These are phyloP conservation scores for Saccharum spontaneum DNA, from an alignment of 176 grass and related monocot species.

Conservation along the genomic window DNA sequence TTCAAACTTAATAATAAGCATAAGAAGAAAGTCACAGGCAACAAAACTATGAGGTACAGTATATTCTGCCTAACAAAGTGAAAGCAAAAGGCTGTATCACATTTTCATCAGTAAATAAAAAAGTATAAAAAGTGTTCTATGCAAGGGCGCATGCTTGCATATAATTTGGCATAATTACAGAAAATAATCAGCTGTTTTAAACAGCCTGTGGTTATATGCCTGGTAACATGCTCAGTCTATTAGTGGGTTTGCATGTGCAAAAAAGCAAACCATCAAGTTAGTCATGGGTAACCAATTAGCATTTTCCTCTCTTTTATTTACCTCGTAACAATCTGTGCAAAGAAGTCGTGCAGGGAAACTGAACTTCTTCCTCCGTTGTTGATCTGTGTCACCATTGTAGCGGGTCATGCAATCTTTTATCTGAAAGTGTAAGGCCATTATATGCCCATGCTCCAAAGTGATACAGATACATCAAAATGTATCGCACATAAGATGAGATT, in stretches of 20 bases:
- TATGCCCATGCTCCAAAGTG: background rate
- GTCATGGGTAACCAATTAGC: background rate
- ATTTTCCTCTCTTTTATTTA: slow-evolving; percentile 57
- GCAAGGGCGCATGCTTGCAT: background rate
- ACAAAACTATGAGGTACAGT: background rate
- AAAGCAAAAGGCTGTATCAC: slow-evolving; percentile 14
- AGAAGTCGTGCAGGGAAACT: slow-evolving; percentile 94
- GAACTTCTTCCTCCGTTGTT: slow-evolving; percentile 88
- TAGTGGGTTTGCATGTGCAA: background rate
- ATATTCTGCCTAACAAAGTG: background rate
- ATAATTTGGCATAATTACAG: slow-evolving; percentile 8
- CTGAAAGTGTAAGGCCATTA: slow-evolving; percentile 42
- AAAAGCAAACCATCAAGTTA: background rate
- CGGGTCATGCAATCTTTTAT: slow-evolving; percentile 93
- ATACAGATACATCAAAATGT: background rate
- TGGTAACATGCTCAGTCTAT: background rate
- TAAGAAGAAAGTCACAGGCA: background rate
- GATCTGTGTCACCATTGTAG: slow-evolving; percentile 83
- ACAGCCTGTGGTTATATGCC: background rate
- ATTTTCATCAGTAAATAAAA: slow-evolving; percentile 13
- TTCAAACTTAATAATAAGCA: background rate
- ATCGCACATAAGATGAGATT: background rate
- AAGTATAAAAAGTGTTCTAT: background rate
- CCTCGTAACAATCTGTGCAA: slow-evolving; percentile 91
- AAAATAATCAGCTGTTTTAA: background rate